phyloP scores from a whole-genome alignment of 148 eudicot genomes.

The Linanthus parryae region DNA sequence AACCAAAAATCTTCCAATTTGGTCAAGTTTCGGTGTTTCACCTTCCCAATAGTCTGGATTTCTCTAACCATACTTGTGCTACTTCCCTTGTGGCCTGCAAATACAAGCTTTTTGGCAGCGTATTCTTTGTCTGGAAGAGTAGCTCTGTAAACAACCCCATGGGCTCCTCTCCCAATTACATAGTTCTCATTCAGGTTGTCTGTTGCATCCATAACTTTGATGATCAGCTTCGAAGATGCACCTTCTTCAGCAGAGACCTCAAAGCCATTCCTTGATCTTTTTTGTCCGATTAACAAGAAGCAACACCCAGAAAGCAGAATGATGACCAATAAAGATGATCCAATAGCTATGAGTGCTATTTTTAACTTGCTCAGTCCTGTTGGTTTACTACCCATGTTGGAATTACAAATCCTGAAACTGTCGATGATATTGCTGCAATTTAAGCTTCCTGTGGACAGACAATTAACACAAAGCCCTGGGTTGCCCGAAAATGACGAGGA shows the following conservation, averaged over 20 bases:
- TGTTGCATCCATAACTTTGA: conserved; percentile 53
- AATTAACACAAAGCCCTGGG: conserved; percentile 43
- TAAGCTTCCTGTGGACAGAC: conserved; percentile 18
- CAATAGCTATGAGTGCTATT: conserved; percentile 43
- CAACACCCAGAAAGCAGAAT: conserved; percentile 22
- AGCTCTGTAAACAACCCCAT: conserved; percentile 76
- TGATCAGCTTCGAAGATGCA: conserved; percentile 38
- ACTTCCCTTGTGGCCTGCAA: conserved; percentile 30
- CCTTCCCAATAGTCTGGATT: conserved; percentile 58
- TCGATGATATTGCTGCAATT: conserved; percentile 22
- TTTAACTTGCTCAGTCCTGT: conserved; percentile 20
- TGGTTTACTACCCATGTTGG: too few species aligned
- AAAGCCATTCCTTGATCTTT: conserved; percentile 19
- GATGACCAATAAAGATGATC: conserved; percentile 26
- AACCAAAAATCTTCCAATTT: conserved; percentile 57
- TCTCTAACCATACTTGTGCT: conserved; percentile 61
- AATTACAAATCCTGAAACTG: conserved; percentile 36
- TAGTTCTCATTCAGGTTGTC: conserved; percentile 49
- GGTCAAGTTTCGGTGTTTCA: conserved; percentile 64
- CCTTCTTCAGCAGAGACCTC: conserved; percentile 45
- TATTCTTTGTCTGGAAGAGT: conserved; percentile 40
- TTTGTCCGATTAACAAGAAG: conserved; percentile 18
- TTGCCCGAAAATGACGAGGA: conserved; percentile 54
- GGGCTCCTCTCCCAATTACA: conserved; percentile 80
- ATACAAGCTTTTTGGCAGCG: conserved; percentile 64